Evolutionary conservation across 768 basidiomycete species (phyloP).

Genomic region (Hebeloma cylindrosporum): DNA sequence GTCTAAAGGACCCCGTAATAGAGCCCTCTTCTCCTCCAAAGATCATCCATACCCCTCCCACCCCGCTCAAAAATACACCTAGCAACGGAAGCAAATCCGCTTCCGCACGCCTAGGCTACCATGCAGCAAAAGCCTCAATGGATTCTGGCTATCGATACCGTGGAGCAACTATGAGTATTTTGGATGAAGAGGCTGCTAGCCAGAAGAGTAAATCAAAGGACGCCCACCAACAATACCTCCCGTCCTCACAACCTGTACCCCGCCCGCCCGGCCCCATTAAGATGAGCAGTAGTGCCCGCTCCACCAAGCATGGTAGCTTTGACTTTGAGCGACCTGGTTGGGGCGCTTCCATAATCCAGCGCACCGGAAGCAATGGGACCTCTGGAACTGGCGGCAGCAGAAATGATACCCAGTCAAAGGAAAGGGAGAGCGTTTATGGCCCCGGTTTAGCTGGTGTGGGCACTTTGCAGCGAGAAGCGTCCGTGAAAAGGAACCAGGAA

Average conservation of each 20-base stretch:
- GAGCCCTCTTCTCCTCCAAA: conserved; percentile 24
- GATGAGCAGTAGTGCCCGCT: conserved; percentile 34
- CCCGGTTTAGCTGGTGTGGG: conserved; percentile 47
- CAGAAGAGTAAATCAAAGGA: too few relatives aligned
- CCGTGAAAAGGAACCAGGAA: conserved; percentile 40
- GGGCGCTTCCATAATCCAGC: conserved; percentile 39
- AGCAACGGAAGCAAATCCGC: conserved; percentile 4
- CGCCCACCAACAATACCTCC: not conserved
- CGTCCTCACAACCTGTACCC: not conserved
- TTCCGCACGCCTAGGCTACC: conserved; percentile 7
- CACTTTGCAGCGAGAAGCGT: conserved; percentile 41
- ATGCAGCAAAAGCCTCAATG: conserved; percentile 30
- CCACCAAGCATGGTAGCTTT: conserved; percentile 69
- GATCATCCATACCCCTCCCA: conserved; percentile 35
- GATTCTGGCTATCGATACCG: conserved; percentile 40
- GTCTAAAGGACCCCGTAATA: conserved; percentile 20
- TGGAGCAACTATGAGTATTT: conserved; percentile 31
- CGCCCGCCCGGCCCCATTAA: conserved; percentile 16
- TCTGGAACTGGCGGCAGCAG: conserved; percentile 31
- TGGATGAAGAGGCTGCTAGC: conserved; percentile 38
- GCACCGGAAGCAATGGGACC: conserved; percentile 44
- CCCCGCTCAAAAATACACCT: conserved; percentile 25
- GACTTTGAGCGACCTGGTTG: conserved; percentile 72
- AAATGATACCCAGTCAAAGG: conserved; percentile 31
- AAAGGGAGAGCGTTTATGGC: conserved; percentile 39